Evolutionary conservation across 2,329 filamentous ascomycete species (phyloP).

Genomic region (Colletotrichum sp.): DNA sequence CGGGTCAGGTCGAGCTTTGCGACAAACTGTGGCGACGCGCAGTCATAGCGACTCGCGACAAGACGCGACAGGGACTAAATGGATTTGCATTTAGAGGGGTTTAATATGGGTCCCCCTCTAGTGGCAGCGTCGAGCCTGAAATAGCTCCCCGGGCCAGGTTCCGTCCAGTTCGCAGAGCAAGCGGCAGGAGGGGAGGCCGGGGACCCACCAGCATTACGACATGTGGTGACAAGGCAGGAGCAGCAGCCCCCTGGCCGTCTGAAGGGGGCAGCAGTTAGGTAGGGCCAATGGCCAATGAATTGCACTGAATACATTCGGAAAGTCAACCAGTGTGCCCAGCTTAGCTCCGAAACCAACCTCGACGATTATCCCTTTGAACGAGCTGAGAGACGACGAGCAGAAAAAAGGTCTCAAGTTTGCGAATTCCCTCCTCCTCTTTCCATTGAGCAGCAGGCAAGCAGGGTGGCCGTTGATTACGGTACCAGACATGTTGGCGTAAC

Average conservation of each 20-base stretch:
- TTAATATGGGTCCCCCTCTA: neutral
- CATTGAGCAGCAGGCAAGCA: neutral
- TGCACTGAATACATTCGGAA: neutral
- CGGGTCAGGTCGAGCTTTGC: neutral
- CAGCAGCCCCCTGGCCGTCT: neutral
- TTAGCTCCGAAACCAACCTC: constrained; percentile 7
- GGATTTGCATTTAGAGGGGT: constrained; percentile 1
- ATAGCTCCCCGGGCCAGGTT: neutral
- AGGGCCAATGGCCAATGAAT: constrained; percentile 8
- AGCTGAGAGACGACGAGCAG: neutral
- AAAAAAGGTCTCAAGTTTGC: neutral
- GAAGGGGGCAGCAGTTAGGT: neutral
- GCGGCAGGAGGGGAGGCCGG: neutral
- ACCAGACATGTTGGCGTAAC: constrained; percentile 14
- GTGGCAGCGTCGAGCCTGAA: neutral
- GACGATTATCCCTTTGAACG: constrained; percentile 17
- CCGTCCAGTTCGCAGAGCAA: neutral
- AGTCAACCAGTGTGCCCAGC: constrained; percentile 5
- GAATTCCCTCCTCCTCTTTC: neutral
- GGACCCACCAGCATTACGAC: constrained; percentile 17
- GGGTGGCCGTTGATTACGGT: neutral
- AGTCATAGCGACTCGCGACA: neutral
- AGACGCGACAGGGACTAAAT: constrained; percentile 11
- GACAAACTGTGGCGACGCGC: constrained; percentile 8
- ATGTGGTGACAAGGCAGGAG: constrained; percentile 12